These are phyloP conservation scores for Fusarium nelsonii DNA, from an alignment of 2,329 filamentous ascomycete genomes.

Conservation along the genomic window DNA sequence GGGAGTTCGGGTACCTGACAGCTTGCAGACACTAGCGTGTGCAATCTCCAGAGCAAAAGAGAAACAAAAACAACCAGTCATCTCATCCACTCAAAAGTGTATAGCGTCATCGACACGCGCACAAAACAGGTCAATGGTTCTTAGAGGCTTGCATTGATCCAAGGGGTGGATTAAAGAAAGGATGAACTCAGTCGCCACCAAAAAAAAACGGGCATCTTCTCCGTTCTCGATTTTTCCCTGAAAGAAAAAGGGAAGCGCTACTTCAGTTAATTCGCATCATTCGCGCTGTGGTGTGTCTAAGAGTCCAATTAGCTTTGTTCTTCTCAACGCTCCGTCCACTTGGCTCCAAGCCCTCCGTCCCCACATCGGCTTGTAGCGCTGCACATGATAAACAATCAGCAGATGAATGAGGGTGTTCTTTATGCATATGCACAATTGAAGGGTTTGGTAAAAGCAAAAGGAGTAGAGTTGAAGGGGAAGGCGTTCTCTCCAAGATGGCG, in stretches of 20 bases:
- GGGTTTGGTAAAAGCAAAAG: slow-evolving; percentile 3
- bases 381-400: neutral
- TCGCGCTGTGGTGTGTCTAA: slow-evolving; percentile 36
- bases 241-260: slow-evolving; percentile 10
- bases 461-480: neutral
- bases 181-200: slow-evolving; percentile 32
- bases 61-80: neutral
- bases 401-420: slow-evolving; percentile 3
- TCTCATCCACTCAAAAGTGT: slow-evolving; percentile 10
- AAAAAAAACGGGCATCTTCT: slow-evolving; percentile 29
- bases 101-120: slow-evolving; percentile 24
- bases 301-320: slow-evolving; percentile 8
- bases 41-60: slow-evolving; percentile 4
- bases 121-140: neutral
- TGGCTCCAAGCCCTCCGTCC: slow-evolving; percentile 9
- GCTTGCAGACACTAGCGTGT: slow-evolving; percentile 30
- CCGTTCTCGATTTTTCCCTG: neutral
- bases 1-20: slow-evolving; percentile 36
- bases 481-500: neutral
- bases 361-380: neutral
- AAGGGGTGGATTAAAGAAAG: slow-evolving; percentile 38
- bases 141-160: slow-evolving; percentile 12
- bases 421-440: slow-evolving; percentile 24
- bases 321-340: slow-evolving; percentile 8
- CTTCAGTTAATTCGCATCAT: slow-evolving; percentile 20